Percentiles rank a stretch among this genome's conserved stretches.
Evolutionary conservation across 2,329 filamentous ascomycete genomes (phyloP).

Genomic region (Mycosphaerella sp.): DNA sequence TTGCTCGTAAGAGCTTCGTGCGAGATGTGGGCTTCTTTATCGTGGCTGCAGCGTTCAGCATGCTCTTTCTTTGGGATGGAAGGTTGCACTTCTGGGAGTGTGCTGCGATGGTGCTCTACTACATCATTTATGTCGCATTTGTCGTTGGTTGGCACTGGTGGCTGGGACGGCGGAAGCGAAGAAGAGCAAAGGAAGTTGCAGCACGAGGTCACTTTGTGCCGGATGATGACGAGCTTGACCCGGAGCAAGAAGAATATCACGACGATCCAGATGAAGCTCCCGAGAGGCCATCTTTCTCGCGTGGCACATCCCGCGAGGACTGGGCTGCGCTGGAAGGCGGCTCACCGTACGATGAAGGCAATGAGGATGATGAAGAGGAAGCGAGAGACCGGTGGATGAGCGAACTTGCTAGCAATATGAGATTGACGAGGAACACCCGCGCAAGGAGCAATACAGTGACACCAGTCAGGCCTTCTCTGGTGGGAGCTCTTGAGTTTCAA

Average conservation of each 20-base stretch:
- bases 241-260: slow-evolving; percentile 39
- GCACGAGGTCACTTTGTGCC: slow-evolving; percentile 68
- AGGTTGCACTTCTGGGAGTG: slow-evolving; percentile 84
- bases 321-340: slow-evolving; percentile 55
- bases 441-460: slow-evolving; percentile 68
- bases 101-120: slow-evolving; percentile 81
- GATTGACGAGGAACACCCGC: slow-evolving; percentile 62
- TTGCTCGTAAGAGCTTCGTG: slow-evolving; percentile 82
- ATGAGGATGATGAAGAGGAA: slow-evolving; percentile 57
- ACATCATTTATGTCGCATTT: slow-evolving; percentile 78
- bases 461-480: slow-evolving; percentile 83
- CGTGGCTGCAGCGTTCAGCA: slow-evolving; percentile 75
- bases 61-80: slow-evolving; percentile 81
- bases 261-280: slow-evolving; percentile 48
- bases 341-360: slow-evolving; percentile 45
- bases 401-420: slow-evolving; percentile 90
- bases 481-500: slow-evolving; percentile 89
- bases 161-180: slow-evolving; percentile 56
- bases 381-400: slow-evolving; percentile 60
- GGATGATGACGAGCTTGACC: slow-evolving; percentile 50
- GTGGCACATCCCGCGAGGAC: slow-evolving; percentile 54
- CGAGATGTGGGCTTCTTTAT: slow-evolving; percentile 92
- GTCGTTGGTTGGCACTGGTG: slow-evolving; percentile 94
- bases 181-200: slow-evolving; percentile 60
- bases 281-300: slow-evolving; percentile 34